These are phyloP conservation scores for Alternaria rosae DNA, from an alignment of 2,329 filamentous ascomycete species.

Conservation along the genomic window DNA sequence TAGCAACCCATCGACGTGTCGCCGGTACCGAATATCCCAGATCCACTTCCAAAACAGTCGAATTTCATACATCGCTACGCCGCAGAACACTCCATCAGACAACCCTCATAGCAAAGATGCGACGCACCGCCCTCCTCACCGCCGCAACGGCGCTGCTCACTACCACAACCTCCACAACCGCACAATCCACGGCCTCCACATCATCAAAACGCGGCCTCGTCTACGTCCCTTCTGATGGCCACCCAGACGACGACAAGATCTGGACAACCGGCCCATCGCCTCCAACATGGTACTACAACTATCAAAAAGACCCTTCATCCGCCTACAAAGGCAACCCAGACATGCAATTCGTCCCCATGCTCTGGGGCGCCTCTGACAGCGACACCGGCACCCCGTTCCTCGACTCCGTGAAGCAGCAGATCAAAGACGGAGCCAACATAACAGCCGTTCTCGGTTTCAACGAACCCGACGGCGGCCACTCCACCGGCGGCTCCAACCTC, in stretches of 20 bases:
- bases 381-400: constrained; percentile 66
- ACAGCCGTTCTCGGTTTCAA: constrained; percentile 78
- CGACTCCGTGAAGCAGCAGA: constrained; percentile 63
- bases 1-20: background rate
- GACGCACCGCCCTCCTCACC: constrained; percentile 1
- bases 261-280: constrained; percentile 66
- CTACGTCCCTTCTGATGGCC: constrained; percentile 66
- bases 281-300: constrained; percentile 89
- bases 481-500: constrained; percentile 69
- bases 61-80: background rate
- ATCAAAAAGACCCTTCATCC: constrained; percentile 64
- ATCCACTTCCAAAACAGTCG: background rate
- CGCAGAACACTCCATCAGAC: background rate
- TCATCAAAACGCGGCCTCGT: constrained; percentile 75
- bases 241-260: constrained; percentile 68
- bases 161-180: constrained; percentile 10
- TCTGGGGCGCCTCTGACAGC: constrained; percentile 67
- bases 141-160: constrained; percentile 9
- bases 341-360: constrained; percentile 82
- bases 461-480: constrained; percentile 70
- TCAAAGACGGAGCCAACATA: constrained; percentile 65
- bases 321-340: constrained; percentile 52
- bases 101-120: constrained; percentile 8
- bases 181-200: constrained; percentile 48
- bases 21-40: background rate